Conservation (phyloP, 2,329 filamentous ascomycete genomes). For the Sordariomycetes sp. region DNA sequence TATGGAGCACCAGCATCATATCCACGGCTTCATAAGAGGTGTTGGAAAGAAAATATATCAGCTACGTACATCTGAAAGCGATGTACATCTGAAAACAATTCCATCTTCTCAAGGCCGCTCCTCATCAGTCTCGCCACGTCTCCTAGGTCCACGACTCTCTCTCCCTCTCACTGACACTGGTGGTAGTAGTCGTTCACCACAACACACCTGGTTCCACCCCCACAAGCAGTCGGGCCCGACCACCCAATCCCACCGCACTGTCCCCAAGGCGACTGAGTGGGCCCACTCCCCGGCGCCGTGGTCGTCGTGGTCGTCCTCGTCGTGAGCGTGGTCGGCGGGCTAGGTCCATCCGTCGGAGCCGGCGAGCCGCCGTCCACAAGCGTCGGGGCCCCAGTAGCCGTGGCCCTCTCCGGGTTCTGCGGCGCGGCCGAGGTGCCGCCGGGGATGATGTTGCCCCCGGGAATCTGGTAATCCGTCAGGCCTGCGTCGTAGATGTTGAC, state of each 20-base stretch:
- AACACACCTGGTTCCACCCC: slow-evolving; percentile 22
- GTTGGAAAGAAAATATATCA: background rate
- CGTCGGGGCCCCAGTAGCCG: slow-evolving; percentile 8
- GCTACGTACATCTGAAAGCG: background rate
- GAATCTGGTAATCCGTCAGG: slow-evolving; percentile 16
- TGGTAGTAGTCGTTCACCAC: slow-evolving; percentile 22
- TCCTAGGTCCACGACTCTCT: background rate
- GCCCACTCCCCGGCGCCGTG: background rate
- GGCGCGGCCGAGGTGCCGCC: slow-evolving; percentile 7
- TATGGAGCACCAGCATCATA: too few relatives aligned
- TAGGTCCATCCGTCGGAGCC: slow-evolving; percentile 1
- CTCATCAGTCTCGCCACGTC: background rate
- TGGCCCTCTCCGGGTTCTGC: slow-evolving; percentile 8
- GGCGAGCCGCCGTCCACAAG: slow-evolving; percentile 5
- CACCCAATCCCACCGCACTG: slow-evolving; percentile 33
- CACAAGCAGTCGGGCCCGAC: slow-evolving; percentile 29
- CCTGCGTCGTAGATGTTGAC: slow-evolving; percentile 16
- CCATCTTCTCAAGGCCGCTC: background rate
- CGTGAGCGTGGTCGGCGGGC: slow-evolving; percentile 6
- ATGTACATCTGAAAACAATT: background rate
- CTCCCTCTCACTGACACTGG: slow-evolving; percentile 14
- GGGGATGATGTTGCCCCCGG: slow-evolving; percentile 17
- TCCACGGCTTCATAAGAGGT: background rate
- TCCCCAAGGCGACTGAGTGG: slow-evolving; percentile 3
- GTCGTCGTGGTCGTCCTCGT: slow-evolving; percentile 2